These are phyloP conservation scores for Elsinoe fawcettii DNA, from an alignment of 2,329 filamentous ascomycete species.

Conservation along the genomic window DNA sequence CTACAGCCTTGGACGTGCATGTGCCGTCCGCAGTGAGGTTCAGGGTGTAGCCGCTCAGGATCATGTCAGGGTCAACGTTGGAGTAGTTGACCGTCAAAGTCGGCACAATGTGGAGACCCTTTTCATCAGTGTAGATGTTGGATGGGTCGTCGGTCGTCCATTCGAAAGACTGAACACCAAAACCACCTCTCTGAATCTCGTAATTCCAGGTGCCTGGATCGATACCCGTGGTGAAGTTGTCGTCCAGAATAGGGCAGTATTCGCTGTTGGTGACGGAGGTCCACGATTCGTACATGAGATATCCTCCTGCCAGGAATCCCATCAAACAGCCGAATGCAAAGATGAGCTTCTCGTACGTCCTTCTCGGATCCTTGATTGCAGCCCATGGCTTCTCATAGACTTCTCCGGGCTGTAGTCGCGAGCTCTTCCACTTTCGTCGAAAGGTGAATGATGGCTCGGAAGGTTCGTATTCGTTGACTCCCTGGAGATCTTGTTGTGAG, in stretches of 20 bases:
- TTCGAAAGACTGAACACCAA: constrained; percentile 45
- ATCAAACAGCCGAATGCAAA: constrained; percentile 15
- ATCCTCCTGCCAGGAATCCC: constrained; percentile 4
- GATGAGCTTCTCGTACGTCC: constrained; percentile 13
- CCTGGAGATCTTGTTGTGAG: neutral
- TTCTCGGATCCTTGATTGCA: constrained; percentile 15
- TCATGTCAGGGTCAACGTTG: constrained; percentile 31
- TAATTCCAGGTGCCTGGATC: constrained; percentile 43
- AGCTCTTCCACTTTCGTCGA: constrained; percentile 11
- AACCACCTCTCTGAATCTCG: constrained; percentile 34
- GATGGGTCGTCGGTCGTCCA: constrained; percentile 44
- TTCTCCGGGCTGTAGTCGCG: constrained; percentile 8
- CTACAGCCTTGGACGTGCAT: constrained; percentile 34
- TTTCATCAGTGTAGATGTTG: constrained; percentile 43
- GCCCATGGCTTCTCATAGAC: constrained; percentile 19
- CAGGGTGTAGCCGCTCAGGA: constrained; percentile 24
- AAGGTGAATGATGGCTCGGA: neutral
- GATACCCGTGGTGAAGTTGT: constrained; percentile 41
- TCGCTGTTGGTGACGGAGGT: constrained; percentile 21
- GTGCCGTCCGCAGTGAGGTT: constrained; percentile 39
- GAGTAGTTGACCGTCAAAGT: constrained; percentile 39
- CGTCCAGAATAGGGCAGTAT: constrained; percentile 46
- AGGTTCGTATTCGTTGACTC: neutral
- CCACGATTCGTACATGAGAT: neutral
- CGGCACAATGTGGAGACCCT: constrained; percentile 49